These are phyloP conservation scores for Gamsiella multidivaricata DNA, from an alignment of 192 early-diverging fungal genomes.

Conservation along the genomic window DNA sequence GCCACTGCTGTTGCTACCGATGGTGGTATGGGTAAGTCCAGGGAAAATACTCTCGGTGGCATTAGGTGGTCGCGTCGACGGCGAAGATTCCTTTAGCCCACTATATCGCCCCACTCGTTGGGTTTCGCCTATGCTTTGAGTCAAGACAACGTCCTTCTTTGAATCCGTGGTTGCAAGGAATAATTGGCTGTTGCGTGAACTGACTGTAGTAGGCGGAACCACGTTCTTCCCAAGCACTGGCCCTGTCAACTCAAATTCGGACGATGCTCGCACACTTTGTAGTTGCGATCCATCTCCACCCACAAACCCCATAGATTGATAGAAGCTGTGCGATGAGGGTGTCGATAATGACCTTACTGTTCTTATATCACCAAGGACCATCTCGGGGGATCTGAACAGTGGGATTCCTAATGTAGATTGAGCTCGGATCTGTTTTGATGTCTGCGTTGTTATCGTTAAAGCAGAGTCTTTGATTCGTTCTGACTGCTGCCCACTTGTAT, in stretches of 20 bases:
- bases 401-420: constrained; percentile 16
- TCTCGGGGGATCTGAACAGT: constrained; percentile 20
- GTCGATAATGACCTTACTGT: background rate
- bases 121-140: background rate
- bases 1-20: background rate
- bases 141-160: too few species aligned
- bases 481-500: background rate
- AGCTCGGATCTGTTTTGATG: constrained; percentile 6
- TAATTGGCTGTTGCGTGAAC: constrained; percentile 1
- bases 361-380: background rate
- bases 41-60: constrained; percentile 35
- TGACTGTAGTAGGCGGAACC: constrained; percentile 12
- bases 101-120: background rate
- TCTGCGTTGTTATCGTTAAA: background rate
- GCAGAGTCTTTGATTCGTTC: background rate
- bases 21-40: background rate
- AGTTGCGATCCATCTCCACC: too few species aligned
- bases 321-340: too few species aligned
- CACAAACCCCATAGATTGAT: too few species aligned
- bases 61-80: background rate
- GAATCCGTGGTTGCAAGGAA: background rate
- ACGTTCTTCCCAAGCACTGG: too few species aligned
- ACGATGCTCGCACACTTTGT: too few species aligned
- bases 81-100: background rate
- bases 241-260: background rate